Conservation (phyloP, 306 rosid species). For the Ochetophila trinervis region DNA sequence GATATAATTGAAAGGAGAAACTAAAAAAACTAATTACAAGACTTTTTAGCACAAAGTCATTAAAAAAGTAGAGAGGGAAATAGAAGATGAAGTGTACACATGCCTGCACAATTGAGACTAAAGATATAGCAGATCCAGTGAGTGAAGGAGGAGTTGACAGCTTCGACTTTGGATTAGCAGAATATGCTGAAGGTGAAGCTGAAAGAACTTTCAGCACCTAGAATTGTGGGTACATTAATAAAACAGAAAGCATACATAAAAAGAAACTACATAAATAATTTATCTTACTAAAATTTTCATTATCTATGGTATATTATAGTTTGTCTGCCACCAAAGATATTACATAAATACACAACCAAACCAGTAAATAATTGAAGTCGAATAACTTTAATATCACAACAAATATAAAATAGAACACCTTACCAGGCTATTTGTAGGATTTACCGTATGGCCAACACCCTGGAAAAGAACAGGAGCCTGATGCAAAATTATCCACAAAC, state of each 20-base stretch:
- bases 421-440: slow-evolving; percentile 87
- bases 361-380: background rate
- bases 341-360: background rate
- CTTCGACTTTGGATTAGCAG: slow-evolving; percentile 83
- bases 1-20: background rate
- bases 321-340: background rate
- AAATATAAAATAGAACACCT: slow-evolving; percentile 25
- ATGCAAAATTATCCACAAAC: slow-evolving; percentile 27
- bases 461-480: slow-evolving; percentile 98
- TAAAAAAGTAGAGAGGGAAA: slow-evolving; percentile 17
- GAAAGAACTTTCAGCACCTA: slow-evolving; percentile 93
- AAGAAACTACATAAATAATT: background rate
- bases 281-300: background rate
- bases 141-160: slow-evolving; percentile 81
- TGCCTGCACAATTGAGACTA: slow-evolving; percentile 89
- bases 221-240: slow-evolving; percentile 12
- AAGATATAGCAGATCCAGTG: slow-evolving; percentile 78
- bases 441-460: slow-evolving; percentile 87
- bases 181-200: slow-evolving; percentile 85
- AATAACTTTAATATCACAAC: slow-evolving; percentile 4
- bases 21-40: background rate
- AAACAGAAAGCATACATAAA: background rate
- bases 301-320: too few relatives aligned
- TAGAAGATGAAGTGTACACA: slow-evolving; percentile 6
- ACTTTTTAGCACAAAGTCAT: slow-evolving; percentile 4